Percentiles rank a stretch among this genome's conserved stretches.
Evolutionary conservation across 495 filamentous ascomycete genomes (phyloP).

Genomic region (Monascus purpureus): DNA sequence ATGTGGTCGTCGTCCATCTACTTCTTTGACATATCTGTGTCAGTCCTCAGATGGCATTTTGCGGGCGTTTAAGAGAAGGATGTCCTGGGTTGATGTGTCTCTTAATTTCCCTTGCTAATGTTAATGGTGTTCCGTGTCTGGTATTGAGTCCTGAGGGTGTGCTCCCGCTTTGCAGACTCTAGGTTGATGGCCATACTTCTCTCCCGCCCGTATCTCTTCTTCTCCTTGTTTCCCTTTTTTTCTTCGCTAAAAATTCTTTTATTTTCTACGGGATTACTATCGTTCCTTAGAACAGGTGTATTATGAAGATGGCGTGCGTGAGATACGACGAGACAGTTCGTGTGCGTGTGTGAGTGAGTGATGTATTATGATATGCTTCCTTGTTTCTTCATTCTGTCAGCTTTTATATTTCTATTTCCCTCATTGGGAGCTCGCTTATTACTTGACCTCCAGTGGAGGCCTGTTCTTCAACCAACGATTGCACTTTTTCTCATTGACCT

Average conservation of each 20-base stretch:
- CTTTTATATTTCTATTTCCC: background rate
- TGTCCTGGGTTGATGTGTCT: background rate
- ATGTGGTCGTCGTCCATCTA: background rate
- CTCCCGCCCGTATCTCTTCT: conserved; percentile 4
- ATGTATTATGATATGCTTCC: background rate
- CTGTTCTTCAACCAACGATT: too few species aligned
- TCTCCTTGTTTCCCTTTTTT: conserved; percentile 4
- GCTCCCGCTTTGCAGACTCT: too few species aligned
- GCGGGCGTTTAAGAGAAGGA: background rate
- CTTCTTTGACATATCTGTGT: background rate
- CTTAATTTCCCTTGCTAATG: background rate
- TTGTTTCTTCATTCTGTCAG: background rate
- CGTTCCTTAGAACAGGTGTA: conserved; percentile 7
- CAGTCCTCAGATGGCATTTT: background rate
- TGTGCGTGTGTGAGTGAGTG: background rate
- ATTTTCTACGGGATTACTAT: conserved; percentile 3
- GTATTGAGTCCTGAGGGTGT: too few species aligned
- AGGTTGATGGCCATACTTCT: too few species aligned
- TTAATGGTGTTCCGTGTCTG: too few species aligned
- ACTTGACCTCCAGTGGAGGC: too few species aligned
- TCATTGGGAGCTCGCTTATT: too few species aligned
- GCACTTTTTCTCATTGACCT: too few species aligned
- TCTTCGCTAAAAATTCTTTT: conserved; percentile 1
- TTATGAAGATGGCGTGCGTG: background rate
- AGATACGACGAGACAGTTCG: too few species aligned